Base-by-base conservation (phyloP, 108 stramenopile genomes). In the Nitzschia putrida region DNA sequence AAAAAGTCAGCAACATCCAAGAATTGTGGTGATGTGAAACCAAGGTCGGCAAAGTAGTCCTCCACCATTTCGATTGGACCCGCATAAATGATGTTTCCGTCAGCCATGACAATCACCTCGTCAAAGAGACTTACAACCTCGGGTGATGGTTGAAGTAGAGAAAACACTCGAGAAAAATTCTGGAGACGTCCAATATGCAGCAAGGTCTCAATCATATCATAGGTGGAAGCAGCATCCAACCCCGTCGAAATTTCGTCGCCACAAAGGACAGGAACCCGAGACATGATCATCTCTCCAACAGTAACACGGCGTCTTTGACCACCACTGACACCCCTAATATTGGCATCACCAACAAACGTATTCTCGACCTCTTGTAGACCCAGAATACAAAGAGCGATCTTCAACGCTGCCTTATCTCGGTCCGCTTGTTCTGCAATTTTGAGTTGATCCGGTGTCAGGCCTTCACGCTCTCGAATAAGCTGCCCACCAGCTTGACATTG, bases 71-170 rank as follows among this genome's bases (percentile, higher is more conserved):
- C 88, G 29, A 92, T 83, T 50, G 86, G 88, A 7, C 95, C 96
- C 8, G 93, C 82, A 70, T 88, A 93, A 45, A 96, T 81, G 22
- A 95, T 40, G 26, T 57, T 72, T 14, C 96, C 86, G 63, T 88
- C 95, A 21, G 87, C 77, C 39, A 87, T 47, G 21, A 97, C 71
- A 59, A 97, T 79, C 10, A 94, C 74, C 20, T 94, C 73, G 50
- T 93, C 92, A 60, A 95, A 95, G 65, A 95, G 78, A 61, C 86
- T 88, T 56, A 93, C 92, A 20, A 88, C 89, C 66, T 96, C 94
- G 9, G 92, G 94, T 7, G 88, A 74, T 18, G 96, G 93, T 69
- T 97, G 96, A 8, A 95, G 73, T 47, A 97, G 83, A 20, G 88
- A 77, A 14, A 94, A 76, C 13, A 95, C 77, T n/a, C 86, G 64